A percentile compares a stretch with the other conserved stretches of the same genome.
phyloP scores from a whole-genome alignment of 805 yeast genomes.

The Barnettozyma pratensis region DNA sequence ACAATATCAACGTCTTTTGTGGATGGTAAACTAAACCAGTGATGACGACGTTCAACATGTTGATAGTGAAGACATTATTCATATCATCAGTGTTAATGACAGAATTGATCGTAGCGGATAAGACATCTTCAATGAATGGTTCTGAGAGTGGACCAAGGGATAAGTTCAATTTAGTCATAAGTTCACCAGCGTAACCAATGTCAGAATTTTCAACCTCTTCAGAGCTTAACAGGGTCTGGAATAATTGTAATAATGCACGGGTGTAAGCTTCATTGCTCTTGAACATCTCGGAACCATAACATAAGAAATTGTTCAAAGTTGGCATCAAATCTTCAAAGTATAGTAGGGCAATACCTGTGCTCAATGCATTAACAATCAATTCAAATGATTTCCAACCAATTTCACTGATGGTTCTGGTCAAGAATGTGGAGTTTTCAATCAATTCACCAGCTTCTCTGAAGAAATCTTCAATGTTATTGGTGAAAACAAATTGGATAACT shows the following conservation, averaged over 20 bases:
- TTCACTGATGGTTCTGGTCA: constrained; percentile 56
- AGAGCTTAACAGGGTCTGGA: constrained; percentile 33
- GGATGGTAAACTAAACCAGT: constrained; percentile 63
- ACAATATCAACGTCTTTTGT: constrained; percentile 40
- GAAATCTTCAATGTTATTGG: constrained; percentile 64
- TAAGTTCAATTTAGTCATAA: constrained; percentile 60
- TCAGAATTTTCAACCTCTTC: constrained; percentile 56
- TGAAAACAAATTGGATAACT: constrained; percentile 61
- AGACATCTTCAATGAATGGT: constrained; percentile 35
- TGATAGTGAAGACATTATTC: constrained; percentile 35
- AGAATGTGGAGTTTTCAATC: constrained; percentile 61
- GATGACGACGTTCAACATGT: constrained; percentile 54
- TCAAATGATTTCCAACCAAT: constrained; percentile 71
- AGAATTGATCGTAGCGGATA: constrained; percentile 39
- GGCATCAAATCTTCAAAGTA: constrained; percentile 74
- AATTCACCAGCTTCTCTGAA: constrained; percentile 74
- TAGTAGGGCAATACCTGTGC: constrained; percentile 50
- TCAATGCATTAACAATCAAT: constrained; percentile 35
- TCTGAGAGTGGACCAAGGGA: constrained; percentile 44
- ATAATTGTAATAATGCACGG: constrained; percentile 45
- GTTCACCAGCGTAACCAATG: constrained; percentile 50
- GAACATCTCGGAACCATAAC: constrained; percentile 50
- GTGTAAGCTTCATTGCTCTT: constrained; percentile 41
- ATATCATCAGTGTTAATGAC: constrained; percentile 26
- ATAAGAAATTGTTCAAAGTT: constrained; percentile 67